Base-by-base conservation (phyloP, 2,329 filamentous ascomycete genomes). In the Sarocladium oryzae region DNA sequence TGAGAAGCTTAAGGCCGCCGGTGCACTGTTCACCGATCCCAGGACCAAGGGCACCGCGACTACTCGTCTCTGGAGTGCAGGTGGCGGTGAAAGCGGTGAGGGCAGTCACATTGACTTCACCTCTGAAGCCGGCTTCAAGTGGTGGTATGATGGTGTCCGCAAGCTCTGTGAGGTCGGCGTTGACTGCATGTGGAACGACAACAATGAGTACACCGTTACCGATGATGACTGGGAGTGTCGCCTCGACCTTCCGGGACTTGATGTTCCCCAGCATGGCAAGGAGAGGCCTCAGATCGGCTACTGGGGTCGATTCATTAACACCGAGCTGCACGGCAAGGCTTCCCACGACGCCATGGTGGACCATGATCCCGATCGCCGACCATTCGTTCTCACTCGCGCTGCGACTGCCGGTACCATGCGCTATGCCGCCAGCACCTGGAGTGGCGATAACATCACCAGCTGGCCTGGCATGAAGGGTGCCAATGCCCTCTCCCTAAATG, bases 151-250 rank as follows among this genome's bases (percentile, higher is more conserved):
- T 1, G 85, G 85, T 2, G 79, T 86, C 8, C 75, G 78, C 53
- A 75, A 74, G 48, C 71, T 89, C 1, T 80, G 80, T 51, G 68
- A 77, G 23, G 67, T 79, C 8, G 85, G 85, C 1, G 84, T 89
- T 52, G 84, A 88, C 56, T 84, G 77, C 45, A 87, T 88, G 68
- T 89, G 86, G 85, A 89, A 89, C 56, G 85, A 89, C 62, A 89
- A 89, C 65, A 89, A 88, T 57, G 85, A 89, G 63, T 89, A 88
- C 62, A 82, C 80, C 1, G 73, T 86, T 2, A 76, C 81, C 0
- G 73, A 79, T 54, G 85, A 89, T 53, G 71, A 77, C 21, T 88
- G 85, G 85, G 67, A 79, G 52, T 77, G 82, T 49, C 77, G 79
- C 0, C 69, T 87, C 0, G 73, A 81, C 2, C 54, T 54, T 26